Base-by-base conservation (phyloP, 345 rosid genomes). In the Abelmoschus esculentus region DNA sequence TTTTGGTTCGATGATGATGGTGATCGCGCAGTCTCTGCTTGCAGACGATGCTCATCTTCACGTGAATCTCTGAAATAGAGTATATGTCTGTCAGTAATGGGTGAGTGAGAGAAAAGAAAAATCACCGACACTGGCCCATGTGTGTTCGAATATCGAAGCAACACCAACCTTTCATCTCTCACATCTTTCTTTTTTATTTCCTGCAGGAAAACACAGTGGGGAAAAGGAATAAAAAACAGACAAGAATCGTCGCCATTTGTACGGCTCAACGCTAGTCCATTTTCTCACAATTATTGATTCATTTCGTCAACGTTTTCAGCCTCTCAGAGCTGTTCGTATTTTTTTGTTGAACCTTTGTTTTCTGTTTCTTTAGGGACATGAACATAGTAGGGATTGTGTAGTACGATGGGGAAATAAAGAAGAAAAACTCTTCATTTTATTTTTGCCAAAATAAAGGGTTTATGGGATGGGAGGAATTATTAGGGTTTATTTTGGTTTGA, bases 41-140 rank as follows among this genome's bases (percentile, higher is more conserved):
- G 26, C 4, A 7, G 56, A 52, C 54, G 17, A 42, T 61, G 22
- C 61, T 62, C 18, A 44, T 55, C 28, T 31, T 64, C 52, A 54
- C 34, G 59, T 18, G 60, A 32, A 67, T 49, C 31, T 19, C 3
- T 19, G 66, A 32, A 44, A 66, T 12, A 31, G 2, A n/a, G 0
- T 5, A 38, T 7, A 38, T 38, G 10, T 38, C 9, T 6, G 42
- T 38, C 42, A 36, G 6, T 1, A 0, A 31, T 31, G 7, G 7
- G 40, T 36, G 40, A 38, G 56, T 19, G 12, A 8, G 59, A 0
- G 26, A 22, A 56, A n/a, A 3, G 57, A 47, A 18, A 34, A 66
- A 66, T 46, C 78, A 75, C 71, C 71, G 71, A 75, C 74, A 46
- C 0, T 6, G 61, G 42, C 70, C 74, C 67, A 19, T 47, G 34